Evolutionary conservation across 768 basidiomycete species (phyloP).

Genomic region (Podaxis mareebaensis): DNA sequence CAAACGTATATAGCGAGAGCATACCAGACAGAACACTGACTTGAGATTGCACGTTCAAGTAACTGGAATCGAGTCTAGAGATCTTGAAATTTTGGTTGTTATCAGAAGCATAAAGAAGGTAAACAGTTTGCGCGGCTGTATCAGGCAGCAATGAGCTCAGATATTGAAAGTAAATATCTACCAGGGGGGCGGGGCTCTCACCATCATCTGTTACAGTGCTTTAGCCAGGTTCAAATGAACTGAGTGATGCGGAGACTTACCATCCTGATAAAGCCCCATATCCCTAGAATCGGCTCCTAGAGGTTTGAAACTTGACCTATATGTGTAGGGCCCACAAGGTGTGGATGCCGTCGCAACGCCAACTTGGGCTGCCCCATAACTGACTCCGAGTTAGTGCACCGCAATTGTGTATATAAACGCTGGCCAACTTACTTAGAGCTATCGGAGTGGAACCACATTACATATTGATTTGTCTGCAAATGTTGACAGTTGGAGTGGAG

Average conservation of each 20-base stretch:
- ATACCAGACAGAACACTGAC: constrained; percentile 45
- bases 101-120: constrained; percentile 65
- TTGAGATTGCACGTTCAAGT: constrained; percentile 53
- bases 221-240: constrained; percentile 8
- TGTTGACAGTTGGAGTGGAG: background rate
- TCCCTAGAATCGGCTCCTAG: constrained; percentile 62
- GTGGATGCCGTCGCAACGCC: constrained; percentile 59
- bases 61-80: constrained; percentile 53
- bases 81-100: constrained; percentile 75
- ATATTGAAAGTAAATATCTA: background rate
- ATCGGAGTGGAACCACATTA: constrained; percentile 75
- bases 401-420: background rate
- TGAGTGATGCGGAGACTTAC: constrained; percentile 26
- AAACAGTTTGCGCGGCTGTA: constrained; percentile 47
- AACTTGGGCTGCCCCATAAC: constrained; percentile 65
- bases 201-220: constrained; percentile 37
- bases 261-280: constrained; percentile 58
- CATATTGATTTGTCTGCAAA: constrained; percentile 56
- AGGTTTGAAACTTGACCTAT: constrained; percentile 54
- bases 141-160: background rate
- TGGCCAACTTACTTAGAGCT: constrained; percentile 45
- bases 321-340: constrained; percentile 63
- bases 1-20: constrained; percentile 13
- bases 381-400: constrained; percentile 21
- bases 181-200: constrained; percentile 16